Conservation (phyloP, 306 rosid species). For the Cucurbita maxima region DNA sequence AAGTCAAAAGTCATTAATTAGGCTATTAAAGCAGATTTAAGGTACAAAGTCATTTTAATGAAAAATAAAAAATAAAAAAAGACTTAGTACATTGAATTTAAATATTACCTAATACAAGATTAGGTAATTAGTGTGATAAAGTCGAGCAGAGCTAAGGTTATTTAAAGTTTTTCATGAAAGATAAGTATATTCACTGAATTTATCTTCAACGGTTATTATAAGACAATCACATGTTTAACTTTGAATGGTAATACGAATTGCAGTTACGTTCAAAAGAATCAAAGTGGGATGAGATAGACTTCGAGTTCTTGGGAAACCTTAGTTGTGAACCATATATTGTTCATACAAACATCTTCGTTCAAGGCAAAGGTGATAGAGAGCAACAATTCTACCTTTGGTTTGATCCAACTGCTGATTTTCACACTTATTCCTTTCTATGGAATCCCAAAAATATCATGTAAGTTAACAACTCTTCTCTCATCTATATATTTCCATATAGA, state of each 20-base stretch:
- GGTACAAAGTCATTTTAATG: no score
- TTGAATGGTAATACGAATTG: neutral
- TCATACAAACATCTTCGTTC: slow-evolving; percentile 49
- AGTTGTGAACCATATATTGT: slow-evolving; percentile 53
- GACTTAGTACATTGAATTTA: neutral
- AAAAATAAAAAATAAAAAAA: neutral
- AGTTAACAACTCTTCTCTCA: neutral
- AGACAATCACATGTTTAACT: no score
- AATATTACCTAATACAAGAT: neutral
- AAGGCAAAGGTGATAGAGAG: slow-evolving; percentile 60
- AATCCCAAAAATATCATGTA: slow-evolving; percentile 36
- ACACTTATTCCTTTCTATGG: slow-evolving; percentile 60
- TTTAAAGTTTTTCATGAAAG: no score
- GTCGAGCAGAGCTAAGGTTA: no score
- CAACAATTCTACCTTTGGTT: slow-evolving; percentile 61
- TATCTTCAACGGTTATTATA: no score
- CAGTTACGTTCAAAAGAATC: slow-evolving; percentile 24
- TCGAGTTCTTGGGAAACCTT: slow-evolving; percentile 56
- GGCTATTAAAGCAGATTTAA: no score
- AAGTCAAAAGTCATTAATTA: no score
- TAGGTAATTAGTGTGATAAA: neutral
- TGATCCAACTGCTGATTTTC: slow-evolving; percentile 59
- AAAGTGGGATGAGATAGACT: slow-evolving; percentile 49
- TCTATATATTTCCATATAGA: neutral
- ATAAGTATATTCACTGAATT: no score